These are phyloP conservation scores for Picochlorum sp. DNA, from an alignment of 139 green algal species.

Conservation along the genomic window DNA sequence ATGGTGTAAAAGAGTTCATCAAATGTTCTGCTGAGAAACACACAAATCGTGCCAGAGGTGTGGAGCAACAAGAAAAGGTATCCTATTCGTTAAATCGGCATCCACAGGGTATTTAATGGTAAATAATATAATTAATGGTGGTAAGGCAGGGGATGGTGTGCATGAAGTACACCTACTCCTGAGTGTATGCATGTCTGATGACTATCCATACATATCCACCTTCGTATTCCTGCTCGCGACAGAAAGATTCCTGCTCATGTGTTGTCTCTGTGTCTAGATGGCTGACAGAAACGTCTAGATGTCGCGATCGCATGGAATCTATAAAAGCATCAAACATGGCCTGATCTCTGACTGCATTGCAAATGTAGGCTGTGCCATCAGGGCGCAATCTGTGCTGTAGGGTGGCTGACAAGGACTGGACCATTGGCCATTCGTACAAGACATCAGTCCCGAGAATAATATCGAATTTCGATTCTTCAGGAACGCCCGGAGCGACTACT, in stretches of 20 bases:
- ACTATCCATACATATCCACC: slow-evolving; percentile 54
- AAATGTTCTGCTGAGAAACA: too few relatives aligned
- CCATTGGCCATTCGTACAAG: slow-evolving; percentile 59
- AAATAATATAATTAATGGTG: background rate
- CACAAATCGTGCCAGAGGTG: too few relatives aligned
- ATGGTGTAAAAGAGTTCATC: too few relatives aligned
- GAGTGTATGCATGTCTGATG: slow-evolving; percentile 9
- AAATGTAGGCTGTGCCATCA: slow-evolving; percentile 44
- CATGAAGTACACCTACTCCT: too few relatives aligned
- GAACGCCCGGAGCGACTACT: slow-evolving; percentile 20
- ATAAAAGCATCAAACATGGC: slow-evolving; percentile 49
- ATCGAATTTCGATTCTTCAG: slow-evolving; percentile 30
- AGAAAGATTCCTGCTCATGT: slow-evolving; percentile 32
- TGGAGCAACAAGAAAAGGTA: too few relatives aligned
- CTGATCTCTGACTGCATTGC: slow-evolving; percentile 49
- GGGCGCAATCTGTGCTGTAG: slow-evolving; percentile 43
- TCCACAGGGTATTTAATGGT: too few relatives aligned
- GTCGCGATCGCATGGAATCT: slow-evolving; percentile 1
- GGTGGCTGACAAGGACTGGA: slow-evolving; percentile 38
- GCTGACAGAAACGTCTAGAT: slow-evolving; percentile 5
- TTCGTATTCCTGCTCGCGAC: slow-evolving; percentile 48
- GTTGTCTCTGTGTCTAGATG: slow-evolving; percentile 17
- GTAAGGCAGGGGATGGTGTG: background rate
- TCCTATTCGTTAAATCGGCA: too few relatives aligned
- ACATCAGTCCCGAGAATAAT: slow-evolving; percentile 66